A percentile compares a stretch with the other conserved stretches of the same genome.
These are phyloP conservation scores for Simmondsia chinensis DNA, from an alignment of 148 eudicot species.

Conservation along the genomic window DNA sequence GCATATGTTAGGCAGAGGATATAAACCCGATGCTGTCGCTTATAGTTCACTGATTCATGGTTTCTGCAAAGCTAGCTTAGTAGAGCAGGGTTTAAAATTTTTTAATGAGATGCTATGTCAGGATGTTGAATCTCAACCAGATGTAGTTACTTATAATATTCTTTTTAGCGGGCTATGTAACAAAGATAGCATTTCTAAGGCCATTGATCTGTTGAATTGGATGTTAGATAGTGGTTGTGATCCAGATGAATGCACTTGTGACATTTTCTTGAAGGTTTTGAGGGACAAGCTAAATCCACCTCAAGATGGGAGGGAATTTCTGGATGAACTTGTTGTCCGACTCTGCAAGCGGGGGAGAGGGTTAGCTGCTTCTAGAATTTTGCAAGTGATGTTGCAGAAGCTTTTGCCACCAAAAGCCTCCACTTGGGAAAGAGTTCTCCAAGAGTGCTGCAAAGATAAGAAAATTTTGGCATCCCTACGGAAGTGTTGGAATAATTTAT, in stretches of 20 bases:
- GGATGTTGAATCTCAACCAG: constrained; percentile 48
- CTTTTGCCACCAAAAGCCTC: constrained; percentile 51
- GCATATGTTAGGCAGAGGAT: constrained; percentile 58
- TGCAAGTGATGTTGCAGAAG: constrained; percentile 67
- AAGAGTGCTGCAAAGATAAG: constrained; percentile 43
- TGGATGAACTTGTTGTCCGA: constrained; percentile 53
- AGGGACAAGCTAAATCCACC: constrained; percentile 51
- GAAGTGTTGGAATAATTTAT: constrained; percentile 48
- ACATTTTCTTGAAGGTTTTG: constrained; percentile 54
- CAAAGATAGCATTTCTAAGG: constrained; percentile 31
- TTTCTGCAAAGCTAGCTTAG: constrained; percentile 58
- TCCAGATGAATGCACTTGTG: constrained; percentile 66
- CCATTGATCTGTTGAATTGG: constrained; percentile 61
- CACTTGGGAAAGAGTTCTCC: constrained; percentile 61
- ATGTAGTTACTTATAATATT: constrained; percentile 73
- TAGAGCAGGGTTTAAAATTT: constrained; percentile 55
- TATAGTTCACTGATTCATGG: constrained; percentile 89
- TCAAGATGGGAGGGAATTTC: constrained; percentile 55
- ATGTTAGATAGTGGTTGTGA: constrained; percentile 80
- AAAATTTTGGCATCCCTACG: constrained; percentile 37
- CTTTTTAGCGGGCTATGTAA: constrained; percentile 66
- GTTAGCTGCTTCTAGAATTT: constrained; percentile 48
- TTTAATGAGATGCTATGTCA: constrained; percentile 67
- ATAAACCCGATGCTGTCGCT: constrained; percentile 54
- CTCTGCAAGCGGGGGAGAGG: constrained; percentile 44